Conservation (phyloP, 2,329 filamentous ascomycete genomes). For the Botrytis hyacinthi region DNA sequence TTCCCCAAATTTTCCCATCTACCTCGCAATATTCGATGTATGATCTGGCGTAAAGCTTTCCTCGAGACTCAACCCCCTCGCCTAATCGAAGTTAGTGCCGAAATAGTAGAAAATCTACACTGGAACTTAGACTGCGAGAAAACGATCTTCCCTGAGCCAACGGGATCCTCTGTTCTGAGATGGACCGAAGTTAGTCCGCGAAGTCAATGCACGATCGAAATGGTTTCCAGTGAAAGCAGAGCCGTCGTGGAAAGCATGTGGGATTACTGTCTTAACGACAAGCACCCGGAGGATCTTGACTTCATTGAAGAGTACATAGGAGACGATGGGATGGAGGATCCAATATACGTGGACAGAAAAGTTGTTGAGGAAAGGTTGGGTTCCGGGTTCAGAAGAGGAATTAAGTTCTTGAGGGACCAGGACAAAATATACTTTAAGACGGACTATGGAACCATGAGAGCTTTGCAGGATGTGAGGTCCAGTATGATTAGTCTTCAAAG, state of each 20-base stretch:
- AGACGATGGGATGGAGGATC: background rate
- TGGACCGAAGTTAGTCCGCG: constrained; percentile 7
- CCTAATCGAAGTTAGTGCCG: constrained; percentile 12
- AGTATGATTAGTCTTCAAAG: background rate
- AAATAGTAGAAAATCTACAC: background rate
- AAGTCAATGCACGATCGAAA: background rate
- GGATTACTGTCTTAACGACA: constrained; percentile 12
- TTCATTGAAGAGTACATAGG: background rate
- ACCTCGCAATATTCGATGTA: background rate
- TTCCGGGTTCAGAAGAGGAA: background rate
- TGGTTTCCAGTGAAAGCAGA: constrained; percentile 1
- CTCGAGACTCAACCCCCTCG: constrained; percentile 8
- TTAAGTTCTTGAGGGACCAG: background rate
- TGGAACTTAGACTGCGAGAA: constrained; percentile 11
- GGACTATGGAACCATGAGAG: background rate
- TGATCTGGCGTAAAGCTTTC: constrained; percentile 16
- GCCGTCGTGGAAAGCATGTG: background rate
- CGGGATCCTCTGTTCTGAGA: constrained; percentile 1
- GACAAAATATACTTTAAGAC: constrained; percentile 10
- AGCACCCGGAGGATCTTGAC: background rate
- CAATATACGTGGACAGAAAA: background rate
- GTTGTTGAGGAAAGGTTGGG: background rate
- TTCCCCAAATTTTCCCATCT: background rate
- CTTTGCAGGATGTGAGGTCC: background rate
- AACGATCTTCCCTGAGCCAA: constrained; percentile 11